Evolutionary conservation across 305 asterid genomes (phyloP), one percentile per base, ranked within the genome.

Genomic region (Solanum hybrid): DNA sequence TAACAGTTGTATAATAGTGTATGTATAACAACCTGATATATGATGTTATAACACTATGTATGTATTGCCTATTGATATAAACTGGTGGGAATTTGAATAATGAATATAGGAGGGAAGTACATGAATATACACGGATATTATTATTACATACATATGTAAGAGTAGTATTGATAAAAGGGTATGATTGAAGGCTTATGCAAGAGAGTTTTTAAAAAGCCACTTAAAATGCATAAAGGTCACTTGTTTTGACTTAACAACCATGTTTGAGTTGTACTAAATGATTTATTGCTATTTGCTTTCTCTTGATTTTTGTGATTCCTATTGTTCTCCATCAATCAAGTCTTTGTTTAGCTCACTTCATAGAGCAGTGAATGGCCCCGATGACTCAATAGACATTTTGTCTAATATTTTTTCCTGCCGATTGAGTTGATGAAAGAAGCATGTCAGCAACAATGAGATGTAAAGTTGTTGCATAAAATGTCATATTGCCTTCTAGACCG

Each of bases 401-500:
- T 19, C 24, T 45, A 45, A 45, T 45, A 45, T 13, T 13, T 13
- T 45, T 45, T 14, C 60, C 22, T 14, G 60, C 60, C 60, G 22
- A 45, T 45, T 45, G 60, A 45, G 60, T 51, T 51, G n/a, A 51
- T 15, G 66, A 51, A 51, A 51, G n/a, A 51, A 51, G 66, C 66
- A 51, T 51, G 66, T 51, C 66, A 51, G 66, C 66, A 15, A 51
- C 66, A 51, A 51, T 13, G 60, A 42, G 60, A 51, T 51, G n/a
- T 51, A 51, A 51, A 51, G 66, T 51, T 51, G 22, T 15, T 51
- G 66, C 98, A 90, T 94, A 96, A 88, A 90, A 91, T 26, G 94
- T 86, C 78, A 88, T 90, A 93, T 87, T 90, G 73, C 97, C 97
- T 89, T 97, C 99, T 22, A 98, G 98, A 27, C 99, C 97, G 51